Evolutionary conservation across 2,329 filamentous ascomycete genomes (phyloP), one percentile per base, ranked within the genome.

Genomic region (Pestalotiopsis sp.): DNA sequence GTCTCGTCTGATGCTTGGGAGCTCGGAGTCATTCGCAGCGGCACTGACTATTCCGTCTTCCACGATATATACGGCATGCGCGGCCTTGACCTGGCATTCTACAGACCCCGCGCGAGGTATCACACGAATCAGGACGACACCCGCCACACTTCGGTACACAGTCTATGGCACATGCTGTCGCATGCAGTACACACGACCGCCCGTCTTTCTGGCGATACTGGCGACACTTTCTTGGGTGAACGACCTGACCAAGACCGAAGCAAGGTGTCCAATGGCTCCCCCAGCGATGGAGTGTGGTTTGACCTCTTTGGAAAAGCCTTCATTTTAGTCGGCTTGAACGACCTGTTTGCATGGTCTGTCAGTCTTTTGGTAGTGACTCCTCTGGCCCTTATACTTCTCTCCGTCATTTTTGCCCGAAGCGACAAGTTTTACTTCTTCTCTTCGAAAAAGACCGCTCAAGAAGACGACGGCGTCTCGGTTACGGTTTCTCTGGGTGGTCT

Each of bases 111-210:
- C 66, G 88, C 94, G 23, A 86, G 93, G 68, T 99, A 99, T 76
- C 96, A 99, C 77, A 98, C 95, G 0, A 88, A 93, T 70, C 90
- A 97, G 76, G 96, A 99, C 77, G 93, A 97, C 77, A 86, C 91
- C 2, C 89, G 88, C 52, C 94, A 98, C 79, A 92, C 94, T 0
- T 92, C 90, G n/a, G 80, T 80, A 69, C 81, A 83, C 61, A 90
- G 88, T 71, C 80, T 98, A 23, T 98, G 95, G 95, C 95, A 98
- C 79, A 98, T 99, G 96, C 85, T 99, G 49, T 97, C 93, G 49
- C 91, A 91, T 14, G 90, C 94, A 5, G 82, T 98, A 27, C 88
- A 90, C 6, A 96, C 95, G 0, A 89, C 93, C 25, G 86, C 91
- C 74, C 85, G 85, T 1, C 84, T 98, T 58, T 91, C 93, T 0